These are phyloP conservation scores for Suhomyces pyralidae DNA, from an alignment of 805 yeast species.

Conservation along the genomic window DNA sequence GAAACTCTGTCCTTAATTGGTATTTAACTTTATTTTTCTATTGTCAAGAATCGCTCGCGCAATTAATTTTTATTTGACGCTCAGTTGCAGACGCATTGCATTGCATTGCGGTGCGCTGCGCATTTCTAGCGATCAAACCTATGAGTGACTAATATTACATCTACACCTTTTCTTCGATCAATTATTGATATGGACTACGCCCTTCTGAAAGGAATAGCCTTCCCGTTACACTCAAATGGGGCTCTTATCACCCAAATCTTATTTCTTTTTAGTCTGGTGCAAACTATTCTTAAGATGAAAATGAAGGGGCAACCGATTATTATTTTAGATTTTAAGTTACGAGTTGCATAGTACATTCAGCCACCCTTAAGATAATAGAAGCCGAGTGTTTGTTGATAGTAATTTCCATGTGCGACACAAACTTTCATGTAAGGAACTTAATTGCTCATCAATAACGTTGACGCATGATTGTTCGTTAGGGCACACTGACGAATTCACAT, in stretches of 20 bases:
- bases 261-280: not conserved
- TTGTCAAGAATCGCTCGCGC: not conserved
- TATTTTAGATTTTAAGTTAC: conserved; percentile 1
- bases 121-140: not conserved
- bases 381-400: not conserved
- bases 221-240: not conserved
- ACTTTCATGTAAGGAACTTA: conserved; percentile 4
- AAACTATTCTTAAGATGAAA: not conserved
- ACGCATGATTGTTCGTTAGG: not conserved
- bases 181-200: not conserved
- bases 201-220: not conserved
- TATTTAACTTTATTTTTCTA: not conserved
- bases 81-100: not conserved
- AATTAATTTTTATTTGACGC: not conserved
- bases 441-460: not conserved
- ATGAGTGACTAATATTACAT: not conserved
- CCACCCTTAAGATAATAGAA: not conserved
- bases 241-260: not conserved
- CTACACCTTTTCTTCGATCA: not conserved
- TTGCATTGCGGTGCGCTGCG: not conserved
- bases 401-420: not conserved
- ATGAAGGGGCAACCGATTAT: not conserved
- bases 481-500: not conserved
- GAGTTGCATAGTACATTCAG: not conserved
- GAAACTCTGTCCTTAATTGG: not conserved